A percentile compares a stretch with the other conserved stretches of the same genome.
These are phyloP conservation scores for Neurospora sp. DNA, from an alignment of 495 filamentous ascomycete species.

Conservation along the genomic window DNA sequence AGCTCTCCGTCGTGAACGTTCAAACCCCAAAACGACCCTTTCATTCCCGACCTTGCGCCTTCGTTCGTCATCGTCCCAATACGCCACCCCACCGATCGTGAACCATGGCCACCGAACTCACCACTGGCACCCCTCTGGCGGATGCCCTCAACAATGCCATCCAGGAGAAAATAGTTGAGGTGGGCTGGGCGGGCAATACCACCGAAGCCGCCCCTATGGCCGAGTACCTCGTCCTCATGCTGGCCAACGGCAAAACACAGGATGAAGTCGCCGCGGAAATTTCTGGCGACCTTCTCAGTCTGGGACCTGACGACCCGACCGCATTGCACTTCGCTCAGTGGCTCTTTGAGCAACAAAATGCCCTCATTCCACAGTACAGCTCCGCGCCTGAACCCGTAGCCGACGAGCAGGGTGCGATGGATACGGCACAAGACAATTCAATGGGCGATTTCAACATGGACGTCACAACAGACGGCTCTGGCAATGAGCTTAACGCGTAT, in stretches of 20 bases:
- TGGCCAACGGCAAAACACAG: constrained; percentile 86
- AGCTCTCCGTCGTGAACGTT: neutral
- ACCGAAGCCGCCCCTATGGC: constrained; percentile 75
- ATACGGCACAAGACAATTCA: constrained; percentile 13
- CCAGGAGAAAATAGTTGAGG: constrained; percentile 89
- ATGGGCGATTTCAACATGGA: constrained; percentile 62
- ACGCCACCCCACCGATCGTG: neutral
- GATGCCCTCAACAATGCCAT: constrained; percentile 69
- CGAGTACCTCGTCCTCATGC: constrained; percentile 95
- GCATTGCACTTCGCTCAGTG: constrained; percentile 78
- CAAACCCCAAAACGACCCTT: neutral
- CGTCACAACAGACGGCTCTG: constrained; percentile 26
- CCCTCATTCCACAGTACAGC: constrained; percentile 54
- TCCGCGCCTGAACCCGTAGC: constrained; percentile 22
- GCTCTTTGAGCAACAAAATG: constrained; percentile 77
- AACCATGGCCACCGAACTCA: constrained; percentile 63
- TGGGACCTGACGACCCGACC: constrained; percentile 72
- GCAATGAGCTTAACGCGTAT: constrained; percentile 56
- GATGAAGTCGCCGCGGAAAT: constrained; percentile 83
- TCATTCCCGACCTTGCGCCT: neutral
- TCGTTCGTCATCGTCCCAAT: neutral
- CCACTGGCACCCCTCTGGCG: constrained; percentile 67
- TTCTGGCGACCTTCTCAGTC: constrained; percentile 74
- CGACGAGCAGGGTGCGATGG: constrained; percentile 7
- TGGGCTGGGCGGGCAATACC: constrained; percentile 77